Conservation (phyloP, 2,329 filamentous ascomycete species). For the Raffaelea albimanens region DNA sequence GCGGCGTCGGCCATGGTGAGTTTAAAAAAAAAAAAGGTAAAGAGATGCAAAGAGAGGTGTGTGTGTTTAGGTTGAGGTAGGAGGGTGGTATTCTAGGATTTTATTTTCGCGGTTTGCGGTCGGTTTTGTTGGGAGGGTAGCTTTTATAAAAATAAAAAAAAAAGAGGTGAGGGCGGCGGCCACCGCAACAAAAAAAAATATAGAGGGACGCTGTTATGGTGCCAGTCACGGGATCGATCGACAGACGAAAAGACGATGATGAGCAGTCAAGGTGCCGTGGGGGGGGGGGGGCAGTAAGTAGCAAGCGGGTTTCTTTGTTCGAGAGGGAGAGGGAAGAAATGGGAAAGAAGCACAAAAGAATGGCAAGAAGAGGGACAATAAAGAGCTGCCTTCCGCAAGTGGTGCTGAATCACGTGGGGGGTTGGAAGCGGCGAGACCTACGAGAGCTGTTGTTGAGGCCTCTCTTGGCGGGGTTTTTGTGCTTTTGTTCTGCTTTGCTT, state of each 20-base stretch:
- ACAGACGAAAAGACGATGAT: too few species aligned
- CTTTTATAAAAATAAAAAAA: too few species aligned
- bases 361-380: background rate
- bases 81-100: background rate
- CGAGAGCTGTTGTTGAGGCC: too few species aligned
- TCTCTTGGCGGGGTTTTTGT: too few species aligned
- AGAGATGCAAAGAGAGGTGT: background rate
- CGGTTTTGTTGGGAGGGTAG: background rate
- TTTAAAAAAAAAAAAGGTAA: too few species aligned
- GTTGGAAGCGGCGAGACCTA: too few species aligned
- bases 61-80: background rate
- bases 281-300: background rate
- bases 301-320: too few species aligned
- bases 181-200: background rate
- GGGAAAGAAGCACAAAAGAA: background rate
- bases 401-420: too few species aligned
- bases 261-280: too few species aligned
- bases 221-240: too few species aligned
- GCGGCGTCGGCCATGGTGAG: slow-evolving; percentile 13
- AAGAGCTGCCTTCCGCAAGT: background rate
- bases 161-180: background rate
- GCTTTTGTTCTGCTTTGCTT: too few species aligned
- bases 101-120: background rate
- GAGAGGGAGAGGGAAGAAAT: background rate
- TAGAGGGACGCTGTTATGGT: background rate